Evolutionary conservation across 2,329 filamentous ascomycete genomes (phyloP), one percentile per base, ranked within the genome.

Genomic region (Aspergillus thermomutatus): DNA sequence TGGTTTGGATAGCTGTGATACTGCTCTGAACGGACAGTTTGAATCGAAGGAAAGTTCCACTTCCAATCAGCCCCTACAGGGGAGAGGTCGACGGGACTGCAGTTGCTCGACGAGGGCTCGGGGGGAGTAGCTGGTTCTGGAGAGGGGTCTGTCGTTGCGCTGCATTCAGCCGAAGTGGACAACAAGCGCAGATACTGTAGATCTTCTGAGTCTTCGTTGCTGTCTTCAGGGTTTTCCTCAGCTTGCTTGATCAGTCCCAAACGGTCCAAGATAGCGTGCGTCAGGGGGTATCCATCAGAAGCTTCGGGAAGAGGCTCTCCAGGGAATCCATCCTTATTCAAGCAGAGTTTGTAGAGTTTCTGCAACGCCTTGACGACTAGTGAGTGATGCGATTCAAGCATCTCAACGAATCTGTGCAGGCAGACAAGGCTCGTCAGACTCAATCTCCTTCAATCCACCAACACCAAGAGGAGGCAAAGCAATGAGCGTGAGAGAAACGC

Each of bases 341-440:
- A 57, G 57, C 73, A 77, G 59, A 72, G 68, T 48, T 71, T 75
- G 64, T 77, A 76, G 34, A 77, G 62, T 55, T 72, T 69, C 59
- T 77, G 75, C 4, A 77, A 63, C 1, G 73, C 75, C 60, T 76
- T 76, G 45, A 77, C 72, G 4, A 76, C 74, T 8, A 77, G 60
- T 4, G 73, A 74, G 55, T 77, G 75, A 31, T 77, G 73, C 5
- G 75, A 77, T 58, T 77, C 73, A 31, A 77, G 70, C 73, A 77
- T 77, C 56, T 77, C 75, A 40, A 77, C 75, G 46, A 77, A 77
- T 49, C 75, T 77, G 34, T 50, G 10, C 57, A 21, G 37, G 52
- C 28, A 11, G 25, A 50, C 21, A 9, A 31, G 4, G n/a, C 26
- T 43, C 11, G 21, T 64, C 31, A 62, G 55, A 25, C 19, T 19